Conservation (phyloP, 2,329 filamentous ascomycete species). For the Sphaceloma murrayae region DNA sequence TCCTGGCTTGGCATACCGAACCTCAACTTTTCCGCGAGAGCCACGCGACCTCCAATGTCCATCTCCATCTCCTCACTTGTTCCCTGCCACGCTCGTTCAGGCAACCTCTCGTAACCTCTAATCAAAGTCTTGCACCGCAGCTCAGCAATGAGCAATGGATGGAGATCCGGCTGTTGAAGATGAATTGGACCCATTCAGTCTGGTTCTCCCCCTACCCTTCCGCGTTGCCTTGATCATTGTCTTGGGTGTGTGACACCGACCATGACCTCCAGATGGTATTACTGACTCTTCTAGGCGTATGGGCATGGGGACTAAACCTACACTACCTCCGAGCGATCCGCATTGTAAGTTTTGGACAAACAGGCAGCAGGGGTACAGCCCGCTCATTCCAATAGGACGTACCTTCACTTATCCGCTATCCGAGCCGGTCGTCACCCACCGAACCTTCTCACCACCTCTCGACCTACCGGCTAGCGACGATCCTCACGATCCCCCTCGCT, state of each 20-base stretch:
- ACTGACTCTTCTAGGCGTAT: slow-evolving; percentile 66
- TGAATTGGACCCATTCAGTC: slow-evolving; percentile 72
- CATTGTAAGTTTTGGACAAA: slow-evolving; percentile 48
- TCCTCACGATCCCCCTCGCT: slow-evolving; percentile 61
- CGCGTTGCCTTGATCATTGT: slow-evolving; percentile 78
- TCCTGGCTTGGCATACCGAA: slow-evolving; percentile 12
- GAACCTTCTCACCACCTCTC: slow-evolving; percentile 69
- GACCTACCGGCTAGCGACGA: slow-evolving; percentile 73
- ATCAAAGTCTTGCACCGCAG: background rate
- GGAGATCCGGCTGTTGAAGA: slow-evolving; percentile 61
- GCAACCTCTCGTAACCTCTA: background rate
- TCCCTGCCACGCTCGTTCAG: too few species aligned
- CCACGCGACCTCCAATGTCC: slow-evolving; percentile 1
- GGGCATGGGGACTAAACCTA: slow-evolving; percentile 90
- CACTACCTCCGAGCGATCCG: slow-evolving; percentile 70
- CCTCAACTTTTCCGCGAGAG: slow-evolving; percentile 8
- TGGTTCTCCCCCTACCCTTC: slow-evolving; percentile 79
- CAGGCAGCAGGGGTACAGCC: slow-evolving; percentile 15
- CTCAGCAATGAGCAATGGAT: slow-evolving; percentile 45
- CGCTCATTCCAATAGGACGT: slow-evolving; percentile 51
- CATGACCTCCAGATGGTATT: too few species aligned
- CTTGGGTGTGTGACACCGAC: slow-evolving; percentile 48
- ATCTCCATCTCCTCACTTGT: background rate
- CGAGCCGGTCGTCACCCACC: slow-evolving; percentile 57
- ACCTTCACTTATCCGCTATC: slow-evolving; percentile 77